Conservation (phyloP, 768 basidiomycete genomes). For the Sutorius australiensis region DNA sequence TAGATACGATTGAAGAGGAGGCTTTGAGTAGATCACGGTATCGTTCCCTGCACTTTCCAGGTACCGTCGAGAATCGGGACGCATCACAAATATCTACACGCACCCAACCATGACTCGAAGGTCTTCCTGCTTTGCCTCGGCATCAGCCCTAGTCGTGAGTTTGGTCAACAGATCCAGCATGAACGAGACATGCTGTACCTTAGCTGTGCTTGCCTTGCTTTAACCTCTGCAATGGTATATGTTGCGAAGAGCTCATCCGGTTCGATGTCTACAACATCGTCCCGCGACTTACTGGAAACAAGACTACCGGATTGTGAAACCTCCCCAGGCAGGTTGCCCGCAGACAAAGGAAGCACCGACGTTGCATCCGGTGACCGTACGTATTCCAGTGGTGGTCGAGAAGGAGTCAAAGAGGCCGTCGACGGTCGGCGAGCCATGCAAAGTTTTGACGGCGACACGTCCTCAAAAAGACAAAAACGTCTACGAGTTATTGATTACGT, state of each 20-base stretch:
- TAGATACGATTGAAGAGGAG: conserved; percentile 78
- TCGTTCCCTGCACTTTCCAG: conserved; percentile 75
- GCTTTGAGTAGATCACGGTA: conserved; percentile 86
- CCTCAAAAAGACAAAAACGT: background rate
- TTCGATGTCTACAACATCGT: conserved; percentile 36
- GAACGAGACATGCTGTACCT: conserved; percentile 41
- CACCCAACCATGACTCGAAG: conserved; percentile 89
- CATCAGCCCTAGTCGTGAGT: conserved; percentile 54
- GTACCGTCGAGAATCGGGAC: conserved; percentile 31
- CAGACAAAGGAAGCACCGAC: conserved; percentile 3
- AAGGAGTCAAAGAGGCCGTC: conserved; percentile 24
- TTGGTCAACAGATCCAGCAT: conserved; percentile 1
- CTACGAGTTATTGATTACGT: conserved; percentile 16
- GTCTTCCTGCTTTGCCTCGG: conserved; percentile 85
- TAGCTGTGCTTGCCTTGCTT: conserved; percentile 59
- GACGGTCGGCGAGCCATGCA: conserved; percentile 41
- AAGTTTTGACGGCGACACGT: conserved; percentile 5
- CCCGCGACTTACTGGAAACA: conserved; percentile 14
- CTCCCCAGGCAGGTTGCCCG: conserved; percentile 4
- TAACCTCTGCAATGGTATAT: conserved; percentile 70
- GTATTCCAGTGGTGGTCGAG: conserved; percentile 10
- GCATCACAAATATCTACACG: conserved; percentile 35
- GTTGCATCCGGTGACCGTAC: conserved; percentile 5
- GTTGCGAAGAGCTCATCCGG: conserved; percentile 75
- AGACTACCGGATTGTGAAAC: conserved; percentile 12